Evolutionary conservation across 177 flowering plant genomes (phyloP).

Genomic region (Vitis hybrid): DNA sequence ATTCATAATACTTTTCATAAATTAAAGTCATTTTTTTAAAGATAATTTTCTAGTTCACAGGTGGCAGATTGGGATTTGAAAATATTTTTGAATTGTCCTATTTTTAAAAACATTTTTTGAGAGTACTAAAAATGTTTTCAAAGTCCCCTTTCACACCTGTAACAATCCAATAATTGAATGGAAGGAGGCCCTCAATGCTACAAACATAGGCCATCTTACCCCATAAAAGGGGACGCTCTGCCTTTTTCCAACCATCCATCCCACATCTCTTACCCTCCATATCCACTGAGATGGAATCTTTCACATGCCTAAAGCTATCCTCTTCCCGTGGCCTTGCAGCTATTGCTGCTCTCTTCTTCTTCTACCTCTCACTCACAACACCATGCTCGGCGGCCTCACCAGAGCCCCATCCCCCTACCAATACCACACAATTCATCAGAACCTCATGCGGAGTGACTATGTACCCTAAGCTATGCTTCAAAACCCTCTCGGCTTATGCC

Average conservation of each 20-base stretch:
- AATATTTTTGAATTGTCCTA: too few relatives aligned
- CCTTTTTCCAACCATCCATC: constrained; percentile 10
- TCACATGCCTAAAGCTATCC: neutral
- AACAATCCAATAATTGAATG: neutral
- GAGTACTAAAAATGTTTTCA: too few relatives aligned
- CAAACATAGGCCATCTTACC: neutral
- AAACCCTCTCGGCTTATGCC: constrained; percentile 35
- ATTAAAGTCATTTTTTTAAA: too few relatives aligned
- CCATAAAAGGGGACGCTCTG: constrained; percentile 1
- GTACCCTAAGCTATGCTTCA: constrained; percentile 30
- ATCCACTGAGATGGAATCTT: neutral
- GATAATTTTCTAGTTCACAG: too few relatives aligned
- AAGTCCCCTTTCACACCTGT: neutral
- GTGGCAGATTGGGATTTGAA: too few relatives aligned
- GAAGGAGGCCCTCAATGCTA: neutral
- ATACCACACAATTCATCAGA: constrained; percentile 24
- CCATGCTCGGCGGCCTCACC: neutral
- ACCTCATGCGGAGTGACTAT: constrained; percentile 31
- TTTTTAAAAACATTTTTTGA: too few relatives aligned
- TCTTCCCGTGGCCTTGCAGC: neutral
- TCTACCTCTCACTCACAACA: constrained; percentile 1
- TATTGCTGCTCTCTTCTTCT: constrained; percentile 1
- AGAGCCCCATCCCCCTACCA: neutral
- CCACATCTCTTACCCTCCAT: neutral
- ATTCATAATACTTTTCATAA: too few relatives aligned